Evolutionary conservation across 2,329 filamentous ascomycete species (phyloP).

Genomic region (Fusarium circinatum): DNA sequence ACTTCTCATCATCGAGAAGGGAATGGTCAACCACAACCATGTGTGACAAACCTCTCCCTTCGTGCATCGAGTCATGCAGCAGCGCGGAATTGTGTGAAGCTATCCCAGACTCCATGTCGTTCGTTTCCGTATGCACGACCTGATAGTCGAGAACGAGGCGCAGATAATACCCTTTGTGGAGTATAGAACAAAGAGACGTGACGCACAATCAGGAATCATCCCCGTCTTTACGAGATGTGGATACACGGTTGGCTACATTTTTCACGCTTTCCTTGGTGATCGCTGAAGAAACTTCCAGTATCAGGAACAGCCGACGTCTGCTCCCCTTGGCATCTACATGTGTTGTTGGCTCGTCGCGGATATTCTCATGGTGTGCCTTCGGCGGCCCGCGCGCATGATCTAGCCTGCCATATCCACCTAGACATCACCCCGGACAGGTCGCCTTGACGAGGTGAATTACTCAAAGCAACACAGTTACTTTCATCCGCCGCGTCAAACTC

Average conservation of each 20-base stretch:
- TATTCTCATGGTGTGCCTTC: conserved; percentile 33
- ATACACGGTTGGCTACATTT: conserved; percentile 27
- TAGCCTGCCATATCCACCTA: conserved; percentile 34
- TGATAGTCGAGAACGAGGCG: conserved; percentile 4
- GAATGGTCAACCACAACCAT: conserved; percentile 30
- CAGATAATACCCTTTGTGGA: conserved; percentile 22
- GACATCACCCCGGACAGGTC: conserved; percentile 12
- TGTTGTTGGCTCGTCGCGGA: conserved; percentile 33
- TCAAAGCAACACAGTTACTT: conserved; percentile 5
- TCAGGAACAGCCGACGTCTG: conserved; percentile 32
- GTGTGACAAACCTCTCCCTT: conserved; percentile 33
- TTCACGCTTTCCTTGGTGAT: conserved; percentile 9
- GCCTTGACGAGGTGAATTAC: conserved; percentile 9
- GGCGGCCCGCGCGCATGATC: conserved; percentile 37
- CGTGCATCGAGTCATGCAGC: conserved; percentile 38
- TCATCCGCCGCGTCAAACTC: conserved; percentile 27
- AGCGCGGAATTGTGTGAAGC: conserved; percentile 34
- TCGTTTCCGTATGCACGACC: conserved; percentile 25
- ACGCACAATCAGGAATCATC: conserved; percentile 16
- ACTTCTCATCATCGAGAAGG: conserved; percentile 22
- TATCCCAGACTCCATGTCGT: conserved; percentile 25
- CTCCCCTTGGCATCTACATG: conserved; percentile 6
- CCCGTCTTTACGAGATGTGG: conserved; percentile 19
- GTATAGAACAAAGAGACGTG: conserved; percentile 17
- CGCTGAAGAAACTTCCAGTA: conserved; percentile 30